Percentiles rank a stretch among this genome's conserved stretches.
These are phyloP conservation scores for Pyrenula aspistea DNA, from an alignment of 495 filamentous ascomycete species.

Conservation along the genomic window DNA sequence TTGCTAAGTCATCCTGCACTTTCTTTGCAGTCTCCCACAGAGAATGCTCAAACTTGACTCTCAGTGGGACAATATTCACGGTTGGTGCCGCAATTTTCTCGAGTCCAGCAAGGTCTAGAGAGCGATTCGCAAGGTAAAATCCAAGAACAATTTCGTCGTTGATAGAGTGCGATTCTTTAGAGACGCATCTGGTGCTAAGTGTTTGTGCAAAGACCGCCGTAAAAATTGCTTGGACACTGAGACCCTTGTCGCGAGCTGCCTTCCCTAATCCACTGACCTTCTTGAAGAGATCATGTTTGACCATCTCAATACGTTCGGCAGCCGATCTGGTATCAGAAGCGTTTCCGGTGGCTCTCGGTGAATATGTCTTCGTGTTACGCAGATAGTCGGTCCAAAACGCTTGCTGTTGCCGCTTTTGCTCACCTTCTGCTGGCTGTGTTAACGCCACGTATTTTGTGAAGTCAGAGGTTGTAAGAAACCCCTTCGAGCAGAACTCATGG, in stretches of 20 bases:
- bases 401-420: background rate
- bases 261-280: conserved; percentile 6
- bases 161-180: conserved; percentile 7
- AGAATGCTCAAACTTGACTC: conserved; percentile 9
- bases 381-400: background rate
- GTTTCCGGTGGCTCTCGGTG: background rate
- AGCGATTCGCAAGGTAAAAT: conserved; percentile 25
- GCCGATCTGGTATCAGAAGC: background rate
- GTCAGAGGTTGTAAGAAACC: conserved; percentile 5
- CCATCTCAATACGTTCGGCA: background rate
- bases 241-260: conserved; percentile 15
- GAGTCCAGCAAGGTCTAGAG: conserved; percentile 15
- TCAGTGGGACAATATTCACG: conserved; percentile 24
- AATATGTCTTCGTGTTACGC: background rate
- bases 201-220: conserved; percentile 20
- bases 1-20: conserved; percentile 20
- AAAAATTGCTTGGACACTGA: conserved; percentile 23
- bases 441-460: conserved; percentile 19
- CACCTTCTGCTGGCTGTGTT: background rate
- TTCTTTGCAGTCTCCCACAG: conserved; percentile 13
- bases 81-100: conserved; percentile 19
- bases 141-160: conserved; percentile 13
- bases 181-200: conserved; percentile 6
- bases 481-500: conserved; percentile 8
- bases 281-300: background rate